These are phyloP conservation scores for Citrus trifoliata DNA, from an alignment of 345 rosid species.

Conservation along the genomic window DNA sequence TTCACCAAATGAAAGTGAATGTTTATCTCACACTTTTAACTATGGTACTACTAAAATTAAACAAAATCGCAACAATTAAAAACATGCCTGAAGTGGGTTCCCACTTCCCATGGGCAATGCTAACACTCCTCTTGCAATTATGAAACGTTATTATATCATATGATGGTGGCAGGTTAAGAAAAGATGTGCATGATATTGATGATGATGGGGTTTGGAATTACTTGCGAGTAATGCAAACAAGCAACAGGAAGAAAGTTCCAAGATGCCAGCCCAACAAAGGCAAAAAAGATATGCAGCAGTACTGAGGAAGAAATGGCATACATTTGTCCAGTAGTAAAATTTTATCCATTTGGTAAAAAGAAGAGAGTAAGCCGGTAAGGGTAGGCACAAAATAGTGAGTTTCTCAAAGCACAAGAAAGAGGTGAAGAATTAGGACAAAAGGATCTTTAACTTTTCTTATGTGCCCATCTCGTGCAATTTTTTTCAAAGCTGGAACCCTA, in stretches of 20 bases:
- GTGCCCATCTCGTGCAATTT: constrained; percentile 11
- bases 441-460: constrained; percentile 18
- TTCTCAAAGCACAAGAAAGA: constrained; percentile 2
- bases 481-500: constrained; percentile 9
- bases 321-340: neutral
- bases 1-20: too few relatives aligned
- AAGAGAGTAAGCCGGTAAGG: neutral
- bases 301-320: neutral
- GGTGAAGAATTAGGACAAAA: neutral
- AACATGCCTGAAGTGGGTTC: too few relatives aligned
- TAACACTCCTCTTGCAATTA: too few relatives aligned
- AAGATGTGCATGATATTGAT: neutral
- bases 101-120: too few relatives aligned
- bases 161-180: constrained; percentile 2
- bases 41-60: too few relatives aligned
- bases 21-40: too few relatives aligned
- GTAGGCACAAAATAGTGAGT: neutral
- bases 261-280: neutral
- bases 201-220: neutral
- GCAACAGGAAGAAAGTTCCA: constrained; percentile 1
- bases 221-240: neutral
- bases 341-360: neutral
- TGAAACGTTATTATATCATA: neutral
- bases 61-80: too few relatives aligned
- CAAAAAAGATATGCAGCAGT: neutral